phyloP scores from a whole-genome alignment of 345 rosid genomes.

The Hibiscus mutabilis region DNA sequence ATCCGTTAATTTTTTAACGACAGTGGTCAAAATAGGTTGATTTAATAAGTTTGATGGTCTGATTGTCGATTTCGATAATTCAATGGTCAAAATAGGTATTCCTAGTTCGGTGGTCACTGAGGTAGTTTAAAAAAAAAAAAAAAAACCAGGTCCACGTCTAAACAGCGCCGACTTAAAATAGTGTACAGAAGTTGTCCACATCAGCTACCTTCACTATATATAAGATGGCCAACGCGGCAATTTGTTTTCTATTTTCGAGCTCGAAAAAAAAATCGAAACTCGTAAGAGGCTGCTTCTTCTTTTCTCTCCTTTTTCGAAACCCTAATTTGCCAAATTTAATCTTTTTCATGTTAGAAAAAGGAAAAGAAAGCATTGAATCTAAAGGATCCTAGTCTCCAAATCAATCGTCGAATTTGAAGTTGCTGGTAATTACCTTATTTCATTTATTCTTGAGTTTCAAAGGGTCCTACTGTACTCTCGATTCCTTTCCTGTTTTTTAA shows the following conservation, averaged over 20 bases:
- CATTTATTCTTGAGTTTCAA: background rate
- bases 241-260: background rate
- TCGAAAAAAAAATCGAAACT: background rate
- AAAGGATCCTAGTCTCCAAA: background rate
- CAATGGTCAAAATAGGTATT: too few species aligned
- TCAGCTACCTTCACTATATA: too few species aligned
- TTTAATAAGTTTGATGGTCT: too few species aligned
- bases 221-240: too few species aligned
- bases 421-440: background rate
- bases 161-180: too few species aligned
- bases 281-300: background rate
- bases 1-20: too few species aligned
- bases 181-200: too few species aligned
- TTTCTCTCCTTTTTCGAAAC: background rate
- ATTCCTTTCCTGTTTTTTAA: background rate
- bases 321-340: background rate
- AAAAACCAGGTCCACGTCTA: too few species aligned
- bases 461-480: background rate
- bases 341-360: background rate
- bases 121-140: too few species aligned
- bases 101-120: too few species aligned
- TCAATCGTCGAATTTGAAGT: background rate
- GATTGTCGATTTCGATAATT: too few species aligned
- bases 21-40: too few species aligned
- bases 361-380: background rate